phyloP scores from a whole-genome alignment of 768 basidiomycete species.

The Serendipita sp. region DNA sequence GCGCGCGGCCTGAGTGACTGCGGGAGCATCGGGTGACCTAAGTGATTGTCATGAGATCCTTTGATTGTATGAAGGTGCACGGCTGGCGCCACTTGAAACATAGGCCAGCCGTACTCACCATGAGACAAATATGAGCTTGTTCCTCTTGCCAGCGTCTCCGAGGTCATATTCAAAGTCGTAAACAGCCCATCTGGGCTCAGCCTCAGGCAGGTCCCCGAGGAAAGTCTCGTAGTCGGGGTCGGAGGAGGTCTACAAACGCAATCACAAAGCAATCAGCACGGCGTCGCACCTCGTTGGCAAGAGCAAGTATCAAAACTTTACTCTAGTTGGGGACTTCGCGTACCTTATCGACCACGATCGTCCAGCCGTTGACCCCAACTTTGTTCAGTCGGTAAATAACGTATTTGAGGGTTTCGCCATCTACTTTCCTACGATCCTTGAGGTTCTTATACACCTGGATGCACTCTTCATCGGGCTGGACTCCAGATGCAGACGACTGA shows the following conservation, averaged over 20 bases:
- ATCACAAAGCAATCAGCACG: too few relatives aligned
- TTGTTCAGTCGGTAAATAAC: conserved; percentile 25
- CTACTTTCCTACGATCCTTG: conserved; percentile 21
- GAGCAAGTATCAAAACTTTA: too few relatives aligned
- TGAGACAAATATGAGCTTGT: conserved; percentile 27
- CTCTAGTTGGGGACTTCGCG: neutral
- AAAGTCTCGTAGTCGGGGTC: conserved; percentile 23
- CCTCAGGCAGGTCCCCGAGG: conserved; percentile 23
- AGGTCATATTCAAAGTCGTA: conserved; percentile 27
- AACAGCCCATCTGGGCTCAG: conserved; percentile 26
- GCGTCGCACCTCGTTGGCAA: too few relatives aligned
- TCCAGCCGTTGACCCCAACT: conserved; percentile 12
- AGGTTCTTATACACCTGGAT: neutral
- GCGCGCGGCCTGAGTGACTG: conserved; percentile 21
- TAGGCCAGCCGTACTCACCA: conserved; percentile 20
- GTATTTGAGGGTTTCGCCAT: conserved; percentile 23
- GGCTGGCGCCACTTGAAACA: neutral
- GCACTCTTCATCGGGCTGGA: neutral
- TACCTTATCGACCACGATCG: conserved; percentile 23
- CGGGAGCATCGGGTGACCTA: too few relatives aligned
- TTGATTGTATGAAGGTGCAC: too few relatives aligned
- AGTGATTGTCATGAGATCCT: too few relatives aligned
- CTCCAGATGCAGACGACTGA: neutral
- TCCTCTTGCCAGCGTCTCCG: conserved; percentile 24
- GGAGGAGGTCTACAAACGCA: conserved; percentile 12